phyloP scores from a whole-genome alignment of 768 basidiomycete species.

The Phlegmacium glaucopus region DNA sequence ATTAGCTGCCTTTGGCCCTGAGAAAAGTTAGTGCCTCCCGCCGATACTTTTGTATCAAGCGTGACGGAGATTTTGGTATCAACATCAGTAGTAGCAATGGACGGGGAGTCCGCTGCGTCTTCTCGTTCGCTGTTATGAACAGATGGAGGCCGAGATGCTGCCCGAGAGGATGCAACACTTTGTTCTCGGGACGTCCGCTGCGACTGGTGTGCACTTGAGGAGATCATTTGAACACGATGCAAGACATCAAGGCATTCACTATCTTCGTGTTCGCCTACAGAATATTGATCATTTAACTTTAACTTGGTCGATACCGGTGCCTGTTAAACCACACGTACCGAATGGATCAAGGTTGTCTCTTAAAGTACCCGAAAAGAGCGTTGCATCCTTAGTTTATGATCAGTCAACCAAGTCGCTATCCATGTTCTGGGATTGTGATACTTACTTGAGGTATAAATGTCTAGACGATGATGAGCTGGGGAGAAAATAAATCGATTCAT shows the following conservation, averaged over 20 bases:
- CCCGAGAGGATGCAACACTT: slow-evolving; percentile 45
- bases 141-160: slow-evolving; percentile 40
- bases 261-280: slow-evolving; percentile 70
- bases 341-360: slow-evolving; percentile 67
- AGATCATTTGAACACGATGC: slow-evolving; percentile 75
- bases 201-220: slow-evolving; percentile 44
- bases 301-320: not conserved
- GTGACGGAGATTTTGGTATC: slow-evolving; percentile 57
- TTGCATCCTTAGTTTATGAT: slow-evolving; percentile 48
- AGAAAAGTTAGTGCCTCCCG: slow-evolving; percentile 89
- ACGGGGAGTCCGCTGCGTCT: slow-evolving; percentile 35
- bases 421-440: not conserved
- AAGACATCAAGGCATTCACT: slow-evolving; percentile 79
- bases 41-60: slow-evolving; percentile 76
- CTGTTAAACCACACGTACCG: slow-evolving; percentile 24
- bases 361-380: slow-evolving; percentile 82
- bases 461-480: slow-evolving; percentile 28
- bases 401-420: not conserved
- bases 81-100: slow-evolving; percentile 47
- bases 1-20: slow-evolving; percentile 90
- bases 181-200: slow-evolving; percentile 46
- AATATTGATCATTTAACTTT: not conserved
- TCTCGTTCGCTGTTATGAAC: slow-evolving; percentile 36
- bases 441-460: slow-evolving; percentile 72
- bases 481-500: not conserved